These are phyloP conservation scores for Skeletonema grethae DNA, from an alignment of 108 stramenopile genomes.

Conservation along the genomic window DNA sequence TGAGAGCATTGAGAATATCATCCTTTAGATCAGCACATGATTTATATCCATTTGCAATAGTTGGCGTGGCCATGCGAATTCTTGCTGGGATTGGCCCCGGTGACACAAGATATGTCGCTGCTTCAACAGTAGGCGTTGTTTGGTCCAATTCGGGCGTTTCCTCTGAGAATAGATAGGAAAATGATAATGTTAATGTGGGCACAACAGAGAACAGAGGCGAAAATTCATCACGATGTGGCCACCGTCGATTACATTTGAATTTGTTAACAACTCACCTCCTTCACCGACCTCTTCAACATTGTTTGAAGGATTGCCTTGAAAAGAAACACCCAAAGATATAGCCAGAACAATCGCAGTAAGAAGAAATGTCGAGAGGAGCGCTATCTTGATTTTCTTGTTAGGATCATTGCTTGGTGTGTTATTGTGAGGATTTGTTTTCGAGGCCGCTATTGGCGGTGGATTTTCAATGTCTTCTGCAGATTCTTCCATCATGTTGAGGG, in stretches of 20 bases:
- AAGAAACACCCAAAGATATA: constrained; percentile 26
- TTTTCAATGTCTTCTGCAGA: not conserved
- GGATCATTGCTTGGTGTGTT: constrained; percentile 9
- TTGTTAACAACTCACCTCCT: not conserved
- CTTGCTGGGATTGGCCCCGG: constrained; percentile 37
- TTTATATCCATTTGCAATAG: constrained; percentile 33
- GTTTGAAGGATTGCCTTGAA: constrained; percentile 3
- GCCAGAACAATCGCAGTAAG: constrained; percentile 19
- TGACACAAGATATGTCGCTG: constrained; percentile 20
- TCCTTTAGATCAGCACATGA: constrained; percentile 43
- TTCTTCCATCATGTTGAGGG: not conserved
- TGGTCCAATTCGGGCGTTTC: not conserved
- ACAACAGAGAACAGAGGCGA: not conserved
- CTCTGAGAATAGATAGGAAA: not conserved
- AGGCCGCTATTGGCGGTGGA: not conserved
- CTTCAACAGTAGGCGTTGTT: not conserved
- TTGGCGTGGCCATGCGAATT: constrained; percentile 40
- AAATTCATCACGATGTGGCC: not conserved
- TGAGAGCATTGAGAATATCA: constrained; percentile 47
- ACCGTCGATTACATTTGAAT: too few relatives aligned
- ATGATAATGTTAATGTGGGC: not conserved
- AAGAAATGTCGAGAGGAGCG: constrained; percentile 15
- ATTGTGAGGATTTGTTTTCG: not conserved
- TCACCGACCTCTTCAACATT: not conserved
- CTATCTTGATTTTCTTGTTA: constrained; percentile 26